Evolutionary conservation across 768 basidiomycete genomes (phyloP), one percentile per base, ranked within the genome.

Genomic region (Piloderma croceum): DNA sequence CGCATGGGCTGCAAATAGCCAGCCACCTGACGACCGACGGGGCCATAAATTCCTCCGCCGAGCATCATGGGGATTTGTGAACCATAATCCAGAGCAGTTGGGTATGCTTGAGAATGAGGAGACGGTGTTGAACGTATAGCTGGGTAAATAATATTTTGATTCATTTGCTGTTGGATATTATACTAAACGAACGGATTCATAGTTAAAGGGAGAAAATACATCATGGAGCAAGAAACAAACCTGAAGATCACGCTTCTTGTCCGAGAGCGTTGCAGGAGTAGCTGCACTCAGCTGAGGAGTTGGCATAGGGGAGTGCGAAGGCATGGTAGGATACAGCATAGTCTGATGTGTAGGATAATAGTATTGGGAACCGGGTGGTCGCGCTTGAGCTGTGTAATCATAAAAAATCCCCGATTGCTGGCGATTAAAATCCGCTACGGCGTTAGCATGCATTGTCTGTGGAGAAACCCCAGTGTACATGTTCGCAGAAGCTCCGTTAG

Each of bases 211-310:
- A 44, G 12, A 37, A 29, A 48, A 38, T 38, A 48, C 13, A 43
- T 18, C 23, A 37, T 43, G 42, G 22, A 25, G 25, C 23, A 21
- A 49, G 34, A 17, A n/a, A 48, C 58, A 18, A 49, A 80, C 82
- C 70, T 79, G 77, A 37, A 70, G 45, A 35, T 74, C 74, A 36
- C 67, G 65, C 47, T 81, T 83, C 56, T 80, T 83, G 46, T 80
- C 75, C 18, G 57, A 49, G 17, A 71, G 44, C 20, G 65, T 58
- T 15, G 63, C 53, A 24, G 71, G 67, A 32, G 60, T 57, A 17
- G 70, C 57, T 31, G 68, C 51, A 24, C 61, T 54, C 20, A 76
- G 42, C 41, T 77, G 77, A 18, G 71, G 61, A n/a, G 68, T 63
- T 6, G 71, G 59, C 65, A 81, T 71, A 19, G 77, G 69, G 5